Evolutionary conservation across 768 basidiomycete genomes (phyloP).

Genomic region (Amanita muscaria): DNA sequence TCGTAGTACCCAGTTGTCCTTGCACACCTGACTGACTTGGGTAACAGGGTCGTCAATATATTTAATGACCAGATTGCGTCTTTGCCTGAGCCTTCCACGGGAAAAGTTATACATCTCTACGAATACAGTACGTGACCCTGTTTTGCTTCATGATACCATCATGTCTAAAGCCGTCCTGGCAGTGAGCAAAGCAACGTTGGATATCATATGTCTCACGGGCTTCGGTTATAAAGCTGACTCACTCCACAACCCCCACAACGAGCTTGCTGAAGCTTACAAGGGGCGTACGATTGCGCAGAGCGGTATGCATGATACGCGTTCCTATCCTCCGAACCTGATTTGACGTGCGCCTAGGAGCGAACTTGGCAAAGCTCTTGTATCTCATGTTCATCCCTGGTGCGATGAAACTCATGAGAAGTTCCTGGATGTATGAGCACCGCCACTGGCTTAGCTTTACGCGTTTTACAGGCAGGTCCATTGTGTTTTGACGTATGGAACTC

Average conservation of each 20-base stretch:
- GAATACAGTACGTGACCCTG: conserved; percentile 24
- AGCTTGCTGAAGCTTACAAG: conserved; percentile 30
- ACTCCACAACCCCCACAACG: conserved; percentile 27
- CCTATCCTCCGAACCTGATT: too few species aligned
- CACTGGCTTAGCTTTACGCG: conserved; percentile 12
- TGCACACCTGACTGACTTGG: neutral
- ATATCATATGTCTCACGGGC: conserved; percentile 33
- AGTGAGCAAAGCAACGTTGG: conserved; percentile 34
- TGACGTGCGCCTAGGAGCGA: too few species aligned
- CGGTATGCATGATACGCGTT: conserved; percentile 13
- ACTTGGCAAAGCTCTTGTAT: conserved; percentile 22
- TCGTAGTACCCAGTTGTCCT: neutral
- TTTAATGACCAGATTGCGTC: conserved; percentile 20
- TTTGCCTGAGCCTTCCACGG: conserved; percentile 14
- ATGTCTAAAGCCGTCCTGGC: neutral
- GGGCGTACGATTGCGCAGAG: conserved; percentile 24
- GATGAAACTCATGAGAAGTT: conserved; percentile 15
- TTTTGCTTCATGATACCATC: neutral
- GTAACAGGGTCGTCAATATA: conserved; percentile 25
- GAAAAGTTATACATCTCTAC: conserved; percentile 25
- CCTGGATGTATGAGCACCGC: conserved; percentile 22
- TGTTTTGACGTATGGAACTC: neutral
- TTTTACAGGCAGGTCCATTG: conserved; percentile 11
- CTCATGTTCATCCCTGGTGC: conserved; percentile 23
- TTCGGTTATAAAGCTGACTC: conserved; percentile 31